A percentile compares a stretch with the other conserved stretches of the same genome.
Conservation (phyloP, 1,139 yeast genomes). For the Chernovozyma aurita region DNA sequence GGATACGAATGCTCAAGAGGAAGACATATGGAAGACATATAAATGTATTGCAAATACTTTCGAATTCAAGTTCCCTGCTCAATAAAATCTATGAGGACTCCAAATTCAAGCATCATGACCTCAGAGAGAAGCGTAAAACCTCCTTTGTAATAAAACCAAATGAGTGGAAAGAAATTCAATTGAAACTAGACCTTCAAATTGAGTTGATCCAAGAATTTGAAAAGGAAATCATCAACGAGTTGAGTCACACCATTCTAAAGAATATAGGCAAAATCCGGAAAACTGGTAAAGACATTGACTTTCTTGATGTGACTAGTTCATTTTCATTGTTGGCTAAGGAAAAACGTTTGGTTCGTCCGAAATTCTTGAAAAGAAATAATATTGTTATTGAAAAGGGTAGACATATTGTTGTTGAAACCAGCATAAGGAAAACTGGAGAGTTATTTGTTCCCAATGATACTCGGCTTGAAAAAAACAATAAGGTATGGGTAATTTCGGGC, state of each 20-base stretch:
- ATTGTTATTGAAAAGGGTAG: constrained; percentile 61
- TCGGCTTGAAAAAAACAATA: constrained; percentile 25
- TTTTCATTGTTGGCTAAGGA: constrained; percentile 71
- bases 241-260: constrained; percentile 36
- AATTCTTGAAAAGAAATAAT: constrained; percentile 39
- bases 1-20: constrained; percentile 24
- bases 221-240: constrained; percentile 33
- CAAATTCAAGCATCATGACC: constrained; percentile 9
- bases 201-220: constrained; percentile 39
- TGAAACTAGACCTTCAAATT: constrained; percentile 19
- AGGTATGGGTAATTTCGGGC: constrained; percentile 79
- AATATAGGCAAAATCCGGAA: constrained; percentile 39
- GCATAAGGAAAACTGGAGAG: constrained; percentile 45
- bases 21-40: constrained; percentile 26
- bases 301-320: constrained; percentile 67
- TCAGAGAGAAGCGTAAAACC: constrained; percentile 26
- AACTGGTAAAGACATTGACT: constrained; percentile 50
- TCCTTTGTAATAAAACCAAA: constrained; percentile 27
- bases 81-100: not conserved
- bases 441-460: constrained; percentile 64
- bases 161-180: constrained; percentile 31
- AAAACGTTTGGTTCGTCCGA: constrained; percentile 61
- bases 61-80: not conserved
- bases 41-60: constrained; percentile 17
- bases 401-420: constrained; percentile 85